These are phyloP conservation scores for Linaria vulgaris DNA, from an alignment of 257 asterid genomes.

Conservation along the genomic window DNA sequence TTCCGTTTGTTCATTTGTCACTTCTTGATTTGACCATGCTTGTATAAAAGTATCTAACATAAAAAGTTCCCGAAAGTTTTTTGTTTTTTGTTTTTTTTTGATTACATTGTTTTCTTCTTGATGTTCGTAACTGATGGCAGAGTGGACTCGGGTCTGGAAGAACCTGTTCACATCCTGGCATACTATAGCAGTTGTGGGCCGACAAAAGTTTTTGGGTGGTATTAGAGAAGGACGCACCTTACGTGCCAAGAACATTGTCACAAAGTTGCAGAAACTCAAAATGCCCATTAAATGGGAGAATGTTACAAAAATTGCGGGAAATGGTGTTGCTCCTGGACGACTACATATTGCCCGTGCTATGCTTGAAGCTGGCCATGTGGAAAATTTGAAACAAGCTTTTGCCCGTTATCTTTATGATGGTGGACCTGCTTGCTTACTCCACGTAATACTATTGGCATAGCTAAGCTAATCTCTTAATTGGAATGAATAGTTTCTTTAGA, in stretches of 20 bases:
- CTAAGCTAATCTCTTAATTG: slow-evolving; percentile 14
- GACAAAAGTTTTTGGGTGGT: slow-evolving; percentile 49
- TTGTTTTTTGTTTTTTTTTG: background rate
- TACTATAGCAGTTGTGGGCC: slow-evolving; percentile 97
- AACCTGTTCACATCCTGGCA: slow-evolving; percentile 98
- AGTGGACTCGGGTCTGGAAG: slow-evolving; percentile 64
- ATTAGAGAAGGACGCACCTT: slow-evolving; percentile 82
- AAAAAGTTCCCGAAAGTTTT: background rate
- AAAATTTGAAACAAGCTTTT: slow-evolving; percentile 88
- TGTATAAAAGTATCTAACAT: background rate
- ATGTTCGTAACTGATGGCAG: slow-evolving; percentile 41
- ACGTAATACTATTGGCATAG: slow-evolving; percentile 46
- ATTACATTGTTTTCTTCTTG: slow-evolving; percentile 3
- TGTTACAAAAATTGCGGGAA: slow-evolving; percentile 83
- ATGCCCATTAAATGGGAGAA: slow-evolving; percentile 85
- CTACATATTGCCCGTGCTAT: slow-evolving; percentile 96
- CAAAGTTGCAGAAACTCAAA: slow-evolving; percentile 75
- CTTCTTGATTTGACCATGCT: slow-evolving; percentile 15
- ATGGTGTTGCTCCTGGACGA: slow-evolving; percentile 95
- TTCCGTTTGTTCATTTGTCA: slow-evolving; percentile 7
- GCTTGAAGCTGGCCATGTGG: slow-evolving; percentile 97
- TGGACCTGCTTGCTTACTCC: slow-evolving; percentile 99
- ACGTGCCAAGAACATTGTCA: slow-evolving; percentile 85
- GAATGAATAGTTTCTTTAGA: background rate
- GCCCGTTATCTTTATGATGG: slow-evolving; percentile 83